phyloP scores from a whole-genome alignment of 176 grass and related monocot genomes.

The Chrysopogon serrulatus region DNA sequence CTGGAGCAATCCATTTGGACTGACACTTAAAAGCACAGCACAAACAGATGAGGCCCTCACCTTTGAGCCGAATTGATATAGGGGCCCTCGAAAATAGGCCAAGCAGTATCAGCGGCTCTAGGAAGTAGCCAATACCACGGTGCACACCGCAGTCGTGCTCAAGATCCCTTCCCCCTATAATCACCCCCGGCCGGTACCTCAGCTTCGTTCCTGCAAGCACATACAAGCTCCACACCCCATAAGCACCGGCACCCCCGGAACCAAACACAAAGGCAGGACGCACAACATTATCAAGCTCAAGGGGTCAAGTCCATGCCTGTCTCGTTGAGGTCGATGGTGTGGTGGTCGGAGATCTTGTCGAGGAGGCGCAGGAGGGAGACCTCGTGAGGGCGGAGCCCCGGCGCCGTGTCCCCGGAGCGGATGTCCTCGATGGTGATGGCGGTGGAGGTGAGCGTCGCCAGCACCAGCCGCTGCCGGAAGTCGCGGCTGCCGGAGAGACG shows the following conservation, averaged over 20 bases:
- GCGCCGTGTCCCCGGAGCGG: constrained; percentile 58
- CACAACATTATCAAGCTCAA: too few species aligned
- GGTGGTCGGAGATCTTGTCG: too few species aligned
- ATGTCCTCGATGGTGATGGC: constrained; percentile 66
- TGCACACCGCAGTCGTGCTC: constrained; percentile 72
- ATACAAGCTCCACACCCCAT: neutral
- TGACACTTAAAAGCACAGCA: neutral
- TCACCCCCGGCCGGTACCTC: constrained; percentile 60
- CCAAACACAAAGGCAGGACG: neutral
- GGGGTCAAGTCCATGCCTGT: too few species aligned
- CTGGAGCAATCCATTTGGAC: neutral
- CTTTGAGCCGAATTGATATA: constrained; percentile 61
- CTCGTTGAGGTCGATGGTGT: too few species aligned
- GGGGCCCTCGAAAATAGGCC: constrained; percentile 61
- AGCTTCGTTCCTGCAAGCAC: constrained; percentile 60
- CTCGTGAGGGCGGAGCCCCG: too few species aligned
- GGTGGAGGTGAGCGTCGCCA: constrained; percentile 64
- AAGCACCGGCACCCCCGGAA: neutral
- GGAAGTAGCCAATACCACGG: constrained; percentile 75
- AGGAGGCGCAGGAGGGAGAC: too few species aligned
- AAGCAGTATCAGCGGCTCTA: constrained; percentile 79
- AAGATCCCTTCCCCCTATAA: constrained; percentile 52
- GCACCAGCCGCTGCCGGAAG: constrained; percentile 73
- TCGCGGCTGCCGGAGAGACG: constrained; percentile 51
- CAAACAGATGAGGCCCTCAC: neutral